These are phyloP conservation scores for Kuraishia floccosa DNA, from an alignment of 805 yeast species.

Conservation along the genomic window DNA sequence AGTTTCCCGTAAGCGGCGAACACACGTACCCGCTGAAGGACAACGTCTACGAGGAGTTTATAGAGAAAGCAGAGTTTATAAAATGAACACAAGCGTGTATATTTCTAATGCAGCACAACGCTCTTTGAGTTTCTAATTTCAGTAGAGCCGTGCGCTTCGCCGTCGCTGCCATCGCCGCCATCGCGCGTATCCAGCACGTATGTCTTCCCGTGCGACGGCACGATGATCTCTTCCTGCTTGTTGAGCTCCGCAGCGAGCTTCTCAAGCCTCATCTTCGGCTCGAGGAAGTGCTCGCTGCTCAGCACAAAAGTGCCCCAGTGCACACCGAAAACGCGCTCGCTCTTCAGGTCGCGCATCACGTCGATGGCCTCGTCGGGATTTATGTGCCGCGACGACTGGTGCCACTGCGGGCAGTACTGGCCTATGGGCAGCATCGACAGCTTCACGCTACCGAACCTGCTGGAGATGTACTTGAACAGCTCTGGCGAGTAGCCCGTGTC, in stretches of 20 bases:
- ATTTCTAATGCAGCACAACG: background rate
- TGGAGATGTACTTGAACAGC: constrained; percentile 55
- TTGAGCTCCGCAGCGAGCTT: constrained; percentile 31
- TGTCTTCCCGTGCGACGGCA: constrained; percentile 73
- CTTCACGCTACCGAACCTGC: constrained; percentile 49
- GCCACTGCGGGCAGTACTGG: constrained; percentile 93
- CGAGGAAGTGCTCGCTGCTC: constrained; percentile 79
- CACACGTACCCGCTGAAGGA: constrained; percentile 66
- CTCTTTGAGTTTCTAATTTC: constrained; percentile 7
- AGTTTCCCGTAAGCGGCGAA: constrained; percentile 48
- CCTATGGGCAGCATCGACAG: constrained; percentile 86
- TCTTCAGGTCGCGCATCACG: constrained; percentile 52
- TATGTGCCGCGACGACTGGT: constrained; percentile 80
- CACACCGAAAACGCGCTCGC: constrained; percentile 66
- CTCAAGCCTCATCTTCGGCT: constrained; percentile 58
- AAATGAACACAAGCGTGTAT: too few species aligned
- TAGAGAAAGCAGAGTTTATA: constrained; percentile 11
- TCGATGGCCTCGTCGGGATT: constrained; percentile 68
- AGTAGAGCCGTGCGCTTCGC: constrained; percentile 4
- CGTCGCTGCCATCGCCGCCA: constrained; percentile 4
- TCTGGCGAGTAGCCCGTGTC: constrained; percentile 86
- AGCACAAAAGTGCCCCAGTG: constrained; percentile 96
- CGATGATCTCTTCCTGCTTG: constrained; percentile 30
- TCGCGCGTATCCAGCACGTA: constrained; percentile 32
- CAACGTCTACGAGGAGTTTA: constrained; percentile 40